Evolutionary conservation across 257 asterid species (phyloP), one percentile per base, ranked within the genome.

Genomic region (Solanum stenotomum): DNA sequence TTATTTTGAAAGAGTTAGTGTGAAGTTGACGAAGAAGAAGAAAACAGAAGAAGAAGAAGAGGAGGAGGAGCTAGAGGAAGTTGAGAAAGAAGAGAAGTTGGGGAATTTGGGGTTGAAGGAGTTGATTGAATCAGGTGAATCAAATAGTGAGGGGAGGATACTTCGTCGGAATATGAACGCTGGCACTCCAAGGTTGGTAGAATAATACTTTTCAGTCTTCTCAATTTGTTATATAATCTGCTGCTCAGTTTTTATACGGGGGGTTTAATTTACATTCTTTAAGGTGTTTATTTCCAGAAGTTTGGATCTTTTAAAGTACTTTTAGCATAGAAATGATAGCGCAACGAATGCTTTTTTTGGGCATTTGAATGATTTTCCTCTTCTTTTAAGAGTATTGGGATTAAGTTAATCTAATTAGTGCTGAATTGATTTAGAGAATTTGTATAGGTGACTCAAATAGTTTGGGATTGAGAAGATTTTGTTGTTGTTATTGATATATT

Each of bases 21-120:
- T 83, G 4, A 88, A 86, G 37, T 87, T 83, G 86, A 90, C 83
- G 83, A 89, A 37, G 35, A 71, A 83, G 87, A 90, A 87, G 77
- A 81, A 35, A 89, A 25, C 82, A 76, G 34, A 40, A 59, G 83
- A 77, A 40, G 76, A 38, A 12, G 83, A 59, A 34, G 90, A 67
- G 4, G 94, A 25, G 1, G 90, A 72, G 3, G 61, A 42, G 6
- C 93, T 31, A 2, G 90, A 72, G 4, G 65, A 44, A 4, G 34
- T 23, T 38, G 67, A 79, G 16, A 89, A 92, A 56, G 91, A 91
- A 67, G 95, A 91, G 85, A 93, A 90, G 88, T 89, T 88, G 8
- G 92, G 89, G 82, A 97, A 90, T 89, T 87, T 89, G 86, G 99
- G 99, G 7, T 89, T 97, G 94, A 94, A 93, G 87, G 99, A 95